Conservation (phyloP, 225 moss, liverwort and hornwort species). For the Anthoceros angustus region DNA sequence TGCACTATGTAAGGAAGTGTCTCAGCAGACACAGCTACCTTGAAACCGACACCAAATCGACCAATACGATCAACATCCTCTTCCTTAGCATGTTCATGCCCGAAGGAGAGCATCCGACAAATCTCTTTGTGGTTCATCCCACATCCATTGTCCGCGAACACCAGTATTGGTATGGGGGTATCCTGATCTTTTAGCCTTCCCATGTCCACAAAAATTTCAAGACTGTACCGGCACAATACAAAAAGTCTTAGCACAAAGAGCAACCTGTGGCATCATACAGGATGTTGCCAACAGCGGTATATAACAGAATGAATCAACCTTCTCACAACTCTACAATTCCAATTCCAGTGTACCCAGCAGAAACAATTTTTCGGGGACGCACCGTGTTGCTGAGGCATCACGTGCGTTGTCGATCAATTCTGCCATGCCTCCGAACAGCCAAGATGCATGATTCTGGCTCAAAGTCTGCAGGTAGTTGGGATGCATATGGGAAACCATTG, state of each 20-base stretch:
- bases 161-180: slow-evolving; percentile 37
- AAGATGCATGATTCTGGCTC: slow-evolving; percentile 65
- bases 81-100: slow-evolving; percentile 48
- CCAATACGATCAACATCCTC: slow-evolving; percentile 54
- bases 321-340: no score
- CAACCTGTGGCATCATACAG: no score
- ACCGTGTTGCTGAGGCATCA: slow-evolving; percentile 76
- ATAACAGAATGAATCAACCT: no score
- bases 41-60: slow-evolving; percentile 89
- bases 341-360: no score
- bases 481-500: slow-evolving; percentile 33
- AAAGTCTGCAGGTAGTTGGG: slow-evolving; percentile 65
- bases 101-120: slow-evolving; percentile 70
- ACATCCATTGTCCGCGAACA: slow-evolving; percentile 51
- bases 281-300: no score
- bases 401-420: slow-evolving; percentile 82
- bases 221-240: slow-evolving; percentile 17
- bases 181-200: slow-evolving; percentile 21
- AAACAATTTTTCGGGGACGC: background rate
- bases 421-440: slow-evolving; percentile 77
- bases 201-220: slow-evolving; percentile 39
- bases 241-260: no score
- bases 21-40: slow-evolving; percentile 26
- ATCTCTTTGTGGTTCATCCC: slow-evolving; percentile 76
- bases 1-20: no score